These are phyloP conservation scores for Dothideomycetes sp. DNA, from an alignment of 2,329 filamentous ascomycete genomes.

Conservation along the genomic window DNA sequence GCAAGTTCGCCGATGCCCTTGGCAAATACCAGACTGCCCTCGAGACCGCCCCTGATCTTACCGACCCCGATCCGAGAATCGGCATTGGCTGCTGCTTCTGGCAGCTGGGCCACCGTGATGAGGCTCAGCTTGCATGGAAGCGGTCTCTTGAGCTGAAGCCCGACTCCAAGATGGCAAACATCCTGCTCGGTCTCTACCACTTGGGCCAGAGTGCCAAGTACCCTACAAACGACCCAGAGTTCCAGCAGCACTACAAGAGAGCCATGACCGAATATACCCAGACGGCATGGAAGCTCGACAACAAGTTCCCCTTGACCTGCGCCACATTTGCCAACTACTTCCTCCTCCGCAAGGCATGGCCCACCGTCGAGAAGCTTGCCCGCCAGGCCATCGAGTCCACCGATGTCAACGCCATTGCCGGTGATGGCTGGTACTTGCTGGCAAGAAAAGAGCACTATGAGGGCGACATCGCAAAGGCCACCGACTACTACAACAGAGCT, in stretches of 20 bases:
- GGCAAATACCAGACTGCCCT: conserved; percentile 80
- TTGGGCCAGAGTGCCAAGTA: conserved; percentile 77
- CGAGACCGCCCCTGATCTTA: conserved; percentile 71
- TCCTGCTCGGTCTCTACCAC: conserved; percentile 81
- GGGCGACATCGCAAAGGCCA: conserved; percentile 62
- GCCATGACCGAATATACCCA: conserved; percentile 93
- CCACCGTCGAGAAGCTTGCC: conserved; percentile 74
- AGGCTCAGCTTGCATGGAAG: conserved; percentile 85
- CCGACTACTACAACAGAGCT: conserved; percentile 78
- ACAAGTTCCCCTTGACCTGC: conserved; percentile 79
- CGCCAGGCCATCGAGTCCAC: conserved; percentile 92
- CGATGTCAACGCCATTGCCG: conserved; percentile 91
- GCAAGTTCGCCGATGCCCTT: conserved; percentile 74
- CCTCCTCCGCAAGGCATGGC: conserved; percentile 66
- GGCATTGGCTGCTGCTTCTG: conserved; percentile 96
- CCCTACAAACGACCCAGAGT: conserved; percentile 72
- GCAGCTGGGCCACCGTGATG: conserved; percentile 89
- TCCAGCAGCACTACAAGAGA: conserved; percentile 75
- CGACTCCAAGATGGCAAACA: conserved; percentile 80
- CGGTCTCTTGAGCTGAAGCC: conserved; percentile 71
- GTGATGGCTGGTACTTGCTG: conserved; percentile 93
- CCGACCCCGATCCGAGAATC: conserved; percentile 89
- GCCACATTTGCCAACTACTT: conserved; percentile 88
- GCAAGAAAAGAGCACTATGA: conserved; percentile 83
- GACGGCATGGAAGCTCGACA: conserved; percentile 87